phyloP scores from a whole-genome alignment of 345 rosid species.

The Boechera divaricarpa region DNA sequence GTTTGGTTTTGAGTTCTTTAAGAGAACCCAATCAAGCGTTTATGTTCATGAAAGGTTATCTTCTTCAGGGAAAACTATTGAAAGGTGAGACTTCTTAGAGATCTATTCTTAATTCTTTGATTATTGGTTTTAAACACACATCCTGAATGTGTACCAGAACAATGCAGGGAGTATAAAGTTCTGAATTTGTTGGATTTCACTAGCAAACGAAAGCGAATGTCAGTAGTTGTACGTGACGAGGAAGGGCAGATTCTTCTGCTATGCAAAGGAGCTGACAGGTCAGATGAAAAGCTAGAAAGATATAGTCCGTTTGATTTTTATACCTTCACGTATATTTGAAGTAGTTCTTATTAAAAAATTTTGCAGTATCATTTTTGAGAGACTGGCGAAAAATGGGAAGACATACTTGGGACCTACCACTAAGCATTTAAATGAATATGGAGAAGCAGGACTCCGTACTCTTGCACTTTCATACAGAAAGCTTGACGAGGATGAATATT shows the following conservation, averaged over 20 bases:
- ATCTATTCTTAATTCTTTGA: not conserved
- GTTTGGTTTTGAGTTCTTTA: conserved; percentile 86
- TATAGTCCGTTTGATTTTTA: not conserved
- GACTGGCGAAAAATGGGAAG: conserved; percentile 80
- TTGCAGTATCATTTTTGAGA: conserved; percentile 86
- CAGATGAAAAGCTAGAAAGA: conserved; percentile 34
- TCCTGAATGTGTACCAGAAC: conserved; percentile 34
- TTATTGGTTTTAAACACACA: conserved; percentile 27
- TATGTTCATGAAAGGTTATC: conserved; percentile 63
- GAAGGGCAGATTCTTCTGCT: conserved; percentile 78
- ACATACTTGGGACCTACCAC: conserved; percentile 66
- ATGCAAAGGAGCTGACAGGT: conserved; percentile 99
- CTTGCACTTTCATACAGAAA: conserved; percentile 81
- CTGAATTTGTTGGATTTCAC: conserved; percentile 91
- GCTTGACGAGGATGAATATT: conserved; percentile 75
- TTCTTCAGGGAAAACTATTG: conserved; percentile 58
- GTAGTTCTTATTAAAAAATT: conserved; percentile 9
- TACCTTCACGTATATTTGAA: conserved; percentile 2
- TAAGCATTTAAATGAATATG: conserved; percentile 88
- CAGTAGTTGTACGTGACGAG: conserved; percentile 80
- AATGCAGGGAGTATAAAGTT: conserved; percentile 90
- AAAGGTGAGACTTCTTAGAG: conserved; percentile 59
- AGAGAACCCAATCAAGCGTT: conserved; percentile 90
- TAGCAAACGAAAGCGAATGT: conserved; percentile 97
- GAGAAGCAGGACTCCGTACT: conserved; percentile 94